Conservation (phyloP, 306 rosid species). For the Glycyrrhiza uralensis region DNA sequence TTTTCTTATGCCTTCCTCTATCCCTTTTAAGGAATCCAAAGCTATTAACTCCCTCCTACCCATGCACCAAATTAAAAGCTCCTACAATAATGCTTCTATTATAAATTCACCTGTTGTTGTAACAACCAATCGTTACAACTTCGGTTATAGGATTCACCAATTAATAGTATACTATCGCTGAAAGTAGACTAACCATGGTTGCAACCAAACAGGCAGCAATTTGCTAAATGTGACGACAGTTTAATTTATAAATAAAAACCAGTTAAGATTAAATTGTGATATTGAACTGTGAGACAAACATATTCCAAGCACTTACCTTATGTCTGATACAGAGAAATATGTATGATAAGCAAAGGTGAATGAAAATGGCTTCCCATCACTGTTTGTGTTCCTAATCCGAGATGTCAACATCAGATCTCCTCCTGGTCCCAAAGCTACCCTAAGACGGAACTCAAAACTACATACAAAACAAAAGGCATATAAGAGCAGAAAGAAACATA, state of each 20-base stretch:
- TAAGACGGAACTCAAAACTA: slow-evolving; percentile 85
- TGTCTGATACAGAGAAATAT: slow-evolving; percentile 87
- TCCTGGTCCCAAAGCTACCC: slow-evolving; percentile 87
- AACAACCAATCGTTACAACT: slow-evolving; percentile 1
- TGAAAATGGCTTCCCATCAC: slow-evolving; percentile 86
- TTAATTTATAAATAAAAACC: neutral
- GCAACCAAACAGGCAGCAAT: neutral
- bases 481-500: slow-evolving; percentile 6
- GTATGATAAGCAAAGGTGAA: slow-evolving; percentile 97
- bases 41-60: neutral
- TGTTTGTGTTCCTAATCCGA: slow-evolving; percentile 80
- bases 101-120: neutral
- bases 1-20: slow-evolving; percentile 9
- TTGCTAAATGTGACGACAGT: slow-evolving; percentile 13
- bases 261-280: neutral
- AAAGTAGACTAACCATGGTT: slow-evolving; percentile 7
- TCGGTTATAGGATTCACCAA: neutral
- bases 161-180: neutral
- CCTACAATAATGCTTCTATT: neutral
- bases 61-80: neutral
- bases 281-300: slow-evolving; percentile 1
- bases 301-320: slow-evolving; percentile 50
- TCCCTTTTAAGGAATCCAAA: neutral
- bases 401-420: slow-evolving; percentile 91
- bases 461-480: slow-evolving; percentile 27